These are phyloP conservation scores for Mollisia scopiformis DNA, from an alignment of 2,329 filamentous ascomycete genomes.

Conservation along the genomic window DNA sequence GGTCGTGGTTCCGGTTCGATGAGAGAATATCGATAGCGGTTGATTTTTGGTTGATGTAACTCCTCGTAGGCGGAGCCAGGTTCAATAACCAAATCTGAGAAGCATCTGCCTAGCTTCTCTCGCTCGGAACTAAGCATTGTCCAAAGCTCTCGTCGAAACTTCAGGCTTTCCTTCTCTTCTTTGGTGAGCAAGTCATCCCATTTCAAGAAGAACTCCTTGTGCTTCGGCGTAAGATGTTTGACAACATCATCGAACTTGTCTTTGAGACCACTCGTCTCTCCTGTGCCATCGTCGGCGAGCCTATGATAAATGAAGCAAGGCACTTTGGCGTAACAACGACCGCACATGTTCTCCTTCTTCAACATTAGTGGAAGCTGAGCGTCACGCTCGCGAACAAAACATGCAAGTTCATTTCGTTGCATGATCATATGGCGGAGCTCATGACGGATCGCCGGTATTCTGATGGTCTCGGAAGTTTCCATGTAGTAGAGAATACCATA, in stretches of 20 bases:
- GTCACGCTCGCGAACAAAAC: constrained; percentile 79
- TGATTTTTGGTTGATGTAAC: constrained; percentile 76
- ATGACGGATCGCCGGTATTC: constrained; percentile 81
- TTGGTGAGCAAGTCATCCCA: constrained; percentile 94
- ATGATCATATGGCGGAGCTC: constrained; percentile 97
- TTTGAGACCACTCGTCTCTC: constrained; percentile 78
- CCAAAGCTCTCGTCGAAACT: constrained; percentile 88
- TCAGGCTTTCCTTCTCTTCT: constrained; percentile 89
- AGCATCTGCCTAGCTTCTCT: constrained; percentile 87
- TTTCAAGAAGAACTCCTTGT: constrained; percentile 86
- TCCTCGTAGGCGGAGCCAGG: constrained; percentile 75
- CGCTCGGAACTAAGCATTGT: constrained; percentile 90
- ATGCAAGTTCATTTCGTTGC: constrained; percentile 87
- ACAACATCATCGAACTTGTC: constrained; percentile 83
- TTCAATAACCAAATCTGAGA: constrained; percentile 83
- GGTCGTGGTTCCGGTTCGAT: constrained; percentile 65
- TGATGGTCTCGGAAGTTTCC: constrained; percentile 83
- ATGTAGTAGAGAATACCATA: constrained; percentile 96
- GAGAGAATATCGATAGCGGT: constrained; percentile 86
- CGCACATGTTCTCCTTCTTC: constrained; percentile 79
- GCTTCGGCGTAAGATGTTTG: constrained; percentile 71
- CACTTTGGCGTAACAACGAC: constrained; percentile 86
- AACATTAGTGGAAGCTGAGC: constrained; percentile 84
- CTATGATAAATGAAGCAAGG: constrained; percentile 94
- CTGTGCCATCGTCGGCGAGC: constrained; percentile 80